These are phyloP conservation scores for Sugiyamaella boreocaroliniensis DNA, from an alignment of 805 yeast species.

Conservation along the genomic window DNA sequence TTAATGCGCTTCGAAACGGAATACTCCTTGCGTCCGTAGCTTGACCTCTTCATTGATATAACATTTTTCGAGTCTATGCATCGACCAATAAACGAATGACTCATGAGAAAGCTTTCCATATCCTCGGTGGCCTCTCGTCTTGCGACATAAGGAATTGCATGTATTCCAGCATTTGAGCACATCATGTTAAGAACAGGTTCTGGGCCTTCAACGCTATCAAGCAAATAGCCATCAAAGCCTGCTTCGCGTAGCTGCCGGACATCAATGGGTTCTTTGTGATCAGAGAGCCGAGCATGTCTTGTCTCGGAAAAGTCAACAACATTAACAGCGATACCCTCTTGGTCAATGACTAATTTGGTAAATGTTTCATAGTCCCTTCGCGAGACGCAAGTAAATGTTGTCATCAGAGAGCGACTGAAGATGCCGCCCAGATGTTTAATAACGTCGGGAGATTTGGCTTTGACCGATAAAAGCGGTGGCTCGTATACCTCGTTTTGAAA, in stretches of 20 bases:
- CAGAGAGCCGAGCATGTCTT: constrained; percentile 22
- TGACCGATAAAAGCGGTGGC: constrained; percentile 65
- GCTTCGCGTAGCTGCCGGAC: constrained; percentile 31
- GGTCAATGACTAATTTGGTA: constrained; percentile 39
- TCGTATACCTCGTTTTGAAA: constrained; percentile 48
- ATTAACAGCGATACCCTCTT: constrained; percentile 42
- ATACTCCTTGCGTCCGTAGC: constrained; percentile 55
- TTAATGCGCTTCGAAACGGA: background rate
- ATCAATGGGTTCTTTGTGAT: constrained; percentile 18
- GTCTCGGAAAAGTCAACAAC: constrained; percentile 37
- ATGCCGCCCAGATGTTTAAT: constrained; percentile 54
- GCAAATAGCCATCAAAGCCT: constrained; percentile 78
- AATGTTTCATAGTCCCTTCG: constrained; percentile 43
- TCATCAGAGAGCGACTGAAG: constrained; percentile 46
- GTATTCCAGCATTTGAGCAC: constrained; percentile 42
- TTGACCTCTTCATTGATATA: constrained; percentile 48
- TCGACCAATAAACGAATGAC: constrained; percentile 44
- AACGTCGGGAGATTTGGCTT: constrained; percentile 26
- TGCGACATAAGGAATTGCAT: constrained; percentile 56
- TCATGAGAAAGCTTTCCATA: constrained; percentile 22
- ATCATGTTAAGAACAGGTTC: constrained; percentile 63
- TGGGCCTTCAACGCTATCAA: constrained; percentile 72
- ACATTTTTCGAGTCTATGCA: constrained; percentile 55
- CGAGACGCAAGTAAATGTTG: constrained; percentile 58
- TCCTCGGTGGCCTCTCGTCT: constrained; percentile 9